Conservation (phyloP, 148 eudicot genomes). For the Gaultheria prostrata region DNA sequence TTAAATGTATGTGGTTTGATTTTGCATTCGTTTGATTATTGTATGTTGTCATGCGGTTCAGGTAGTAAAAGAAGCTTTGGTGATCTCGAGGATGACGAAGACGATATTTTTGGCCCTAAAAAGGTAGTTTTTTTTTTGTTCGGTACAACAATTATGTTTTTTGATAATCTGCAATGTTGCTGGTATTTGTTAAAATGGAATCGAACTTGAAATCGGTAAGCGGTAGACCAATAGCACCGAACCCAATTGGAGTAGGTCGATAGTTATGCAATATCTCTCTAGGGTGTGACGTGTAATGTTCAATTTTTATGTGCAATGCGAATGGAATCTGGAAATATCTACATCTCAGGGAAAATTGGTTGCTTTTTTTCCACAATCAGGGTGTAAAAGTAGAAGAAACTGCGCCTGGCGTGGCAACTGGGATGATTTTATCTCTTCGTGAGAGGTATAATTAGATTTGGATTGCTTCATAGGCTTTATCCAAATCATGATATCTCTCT, state of each 20-base stretch:
- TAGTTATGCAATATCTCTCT: neutral
- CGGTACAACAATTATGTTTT: neutral
- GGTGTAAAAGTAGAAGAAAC: conserved; percentile 78
- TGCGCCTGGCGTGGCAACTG: conserved; percentile 95
- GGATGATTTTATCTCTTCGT: conserved; percentile 94
- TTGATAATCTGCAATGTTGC: neutral
- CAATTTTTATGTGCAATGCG: neutral
- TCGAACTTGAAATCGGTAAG: neutral
- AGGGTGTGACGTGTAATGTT: neutral
- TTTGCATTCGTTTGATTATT: neutral
- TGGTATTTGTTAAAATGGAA: neutral
- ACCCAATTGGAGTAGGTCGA: neutral
- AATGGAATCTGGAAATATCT: neutral
- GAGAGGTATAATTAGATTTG: conserved; percentile 59
- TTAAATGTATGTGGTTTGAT: neutral
- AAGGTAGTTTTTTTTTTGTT: conserved; percentile 39
- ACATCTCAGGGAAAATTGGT: neutral
- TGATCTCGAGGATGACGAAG: conserved; percentile 94
- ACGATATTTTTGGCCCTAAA: conserved; percentile 77
- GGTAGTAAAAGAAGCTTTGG: conserved; percentile 82
- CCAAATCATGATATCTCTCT: neutral
- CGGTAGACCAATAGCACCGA: neutral
- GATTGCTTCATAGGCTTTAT: neutral
- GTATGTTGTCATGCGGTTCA: conserved; percentile 25
- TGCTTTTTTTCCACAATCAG: conserved; percentile 27